Base-by-base conservation (phyloP, 2,329 filamentous ascomycete genomes). In the Myotisia sp. region DNA sequence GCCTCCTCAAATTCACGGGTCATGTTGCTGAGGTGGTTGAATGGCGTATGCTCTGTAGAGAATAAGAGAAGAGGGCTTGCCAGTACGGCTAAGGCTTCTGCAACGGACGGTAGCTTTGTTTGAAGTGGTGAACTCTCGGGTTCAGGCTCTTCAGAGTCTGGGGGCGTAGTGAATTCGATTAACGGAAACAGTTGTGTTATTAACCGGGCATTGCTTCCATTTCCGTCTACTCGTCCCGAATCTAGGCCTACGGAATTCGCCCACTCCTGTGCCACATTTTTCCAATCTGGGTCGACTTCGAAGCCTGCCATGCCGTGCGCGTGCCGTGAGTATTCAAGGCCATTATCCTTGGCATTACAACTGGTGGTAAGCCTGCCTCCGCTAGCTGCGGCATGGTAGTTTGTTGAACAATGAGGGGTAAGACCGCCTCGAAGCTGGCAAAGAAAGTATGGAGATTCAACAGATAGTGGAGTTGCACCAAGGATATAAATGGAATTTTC, bases 11-110 rank as follows among this genome's bases (percentile, higher is more conserved):
- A 32, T 26, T 22, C 14, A 34, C 13, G 6, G n/a, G 3, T 65
- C 70, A 79, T 9, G 22, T n/a, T 32, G 4, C 16, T 21, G 34
- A 55, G 65, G 23, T 72, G 68, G 0, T 65, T 59, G 46, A 78
- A 82, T 0, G 77, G 74, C 0, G 76, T 59, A 37, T 71, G 64
- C 6, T 70, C 55, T 2, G 73, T 58, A 6, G 70, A 65, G 27
- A 75, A 62, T 6, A 85, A 64, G 0, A 85, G 53, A 0, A 78
- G 82, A 22, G 70, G 75, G 3, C 73, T 71, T 0, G 71, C 68
- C 45, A 85, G 65, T 0, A 83, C 78, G 0, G 80, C 78, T 0
- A 90, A 51, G 0, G 76, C 76, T 53, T 90, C 82, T 0, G 73
- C 75, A n/a, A 81, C 64, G 2, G 75, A 81, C 0, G 82, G 82